Conservation (phyloP, 1,284 basidiomycete species). For the Cutaneotrichosporon cutaneum region DNA sequence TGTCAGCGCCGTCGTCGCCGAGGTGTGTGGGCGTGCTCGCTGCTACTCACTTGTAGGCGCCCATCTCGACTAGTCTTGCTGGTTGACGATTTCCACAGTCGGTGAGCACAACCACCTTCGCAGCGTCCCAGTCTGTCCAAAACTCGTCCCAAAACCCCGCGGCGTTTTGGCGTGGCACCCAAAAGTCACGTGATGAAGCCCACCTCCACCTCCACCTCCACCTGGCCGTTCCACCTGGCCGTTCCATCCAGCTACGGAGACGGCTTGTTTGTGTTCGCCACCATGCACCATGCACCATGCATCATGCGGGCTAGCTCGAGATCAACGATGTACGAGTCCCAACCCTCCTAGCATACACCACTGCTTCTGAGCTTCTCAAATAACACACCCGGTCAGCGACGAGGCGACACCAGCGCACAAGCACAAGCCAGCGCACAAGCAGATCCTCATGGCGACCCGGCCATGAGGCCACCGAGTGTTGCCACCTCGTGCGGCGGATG, state of each 20-base stretch:
- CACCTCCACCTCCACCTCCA: background rate
- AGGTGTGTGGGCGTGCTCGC: background rate
- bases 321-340: no score
- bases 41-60: slow-evolving; percentile 13
- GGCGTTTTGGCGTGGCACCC: background rate
- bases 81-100: slow-evolving; percentile 4
- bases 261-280: no score
- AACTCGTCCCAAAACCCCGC: background rate
- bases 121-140: background rate
- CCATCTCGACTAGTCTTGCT: slow-evolving; percentile 10
- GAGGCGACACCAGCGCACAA: no score
- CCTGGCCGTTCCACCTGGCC: background rate
- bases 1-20: slow-evolving; percentile 42
- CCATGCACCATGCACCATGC: background rate
- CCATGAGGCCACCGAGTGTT: no score
- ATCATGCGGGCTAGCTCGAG: background rate
- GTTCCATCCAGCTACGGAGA: no score
- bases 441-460: no score
- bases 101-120: background rate
- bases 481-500: no score
- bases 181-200: background rate
- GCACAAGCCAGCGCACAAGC: no score
- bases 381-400: no score
- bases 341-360: no score
- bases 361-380: no score